Base-by-base conservation (phyloP, 345 rosid species). In the Brassica nigra region DNA sequence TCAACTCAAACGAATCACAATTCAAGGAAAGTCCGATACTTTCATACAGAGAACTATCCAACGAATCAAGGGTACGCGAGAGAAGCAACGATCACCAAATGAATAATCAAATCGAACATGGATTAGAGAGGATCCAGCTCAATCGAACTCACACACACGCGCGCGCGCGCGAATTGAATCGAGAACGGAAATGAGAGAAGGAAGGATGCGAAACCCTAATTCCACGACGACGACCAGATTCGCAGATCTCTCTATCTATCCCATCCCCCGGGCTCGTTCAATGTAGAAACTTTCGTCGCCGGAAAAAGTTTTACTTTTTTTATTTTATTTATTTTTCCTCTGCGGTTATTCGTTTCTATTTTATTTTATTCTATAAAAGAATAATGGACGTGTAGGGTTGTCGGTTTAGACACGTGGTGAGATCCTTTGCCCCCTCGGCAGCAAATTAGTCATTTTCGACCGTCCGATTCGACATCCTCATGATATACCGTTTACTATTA, bases 1-100 rank as follows among this genome's bases (percentile, higher is more conserved):
- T 80, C 83, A 80, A 75, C 75, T 39, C 64, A 61, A 61, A 71
- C 75, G 58, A 76, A 15, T 39, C 62, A 42, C 63, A 65, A 66
- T 49, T 49, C 57, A 49, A 52, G 57, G 57, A 52, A 52, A 52
- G 57, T n/a, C 4, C 55, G 55, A n/a, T 14, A 14, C 55, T 49
- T 49, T 49, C 55, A 14, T 57, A 76, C 11, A 39, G 42, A 16
- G 61, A 70, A 58, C 66, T 62, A 57, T 61, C 20, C 8, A 73
- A 15, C 20, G 54, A 27, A 73, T 68, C 61, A 52, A 72, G 58
- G 9, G 30, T 8, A n/a, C 67, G 62, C 52, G 61, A 62, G 27
- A 68, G 54, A 74, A 20, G 65, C 62, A 66, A 18, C 9, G 73
- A 79, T 59, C 55, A 52, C 28, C 34, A 78, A 4, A 58, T 10